A percentile compares a stretch with the other conserved stretches of the same genome.
phyloP scores from a whole-genome alignment of 1,284 basidiomycete genomes.

The Schizophyllum commune region DNA sequence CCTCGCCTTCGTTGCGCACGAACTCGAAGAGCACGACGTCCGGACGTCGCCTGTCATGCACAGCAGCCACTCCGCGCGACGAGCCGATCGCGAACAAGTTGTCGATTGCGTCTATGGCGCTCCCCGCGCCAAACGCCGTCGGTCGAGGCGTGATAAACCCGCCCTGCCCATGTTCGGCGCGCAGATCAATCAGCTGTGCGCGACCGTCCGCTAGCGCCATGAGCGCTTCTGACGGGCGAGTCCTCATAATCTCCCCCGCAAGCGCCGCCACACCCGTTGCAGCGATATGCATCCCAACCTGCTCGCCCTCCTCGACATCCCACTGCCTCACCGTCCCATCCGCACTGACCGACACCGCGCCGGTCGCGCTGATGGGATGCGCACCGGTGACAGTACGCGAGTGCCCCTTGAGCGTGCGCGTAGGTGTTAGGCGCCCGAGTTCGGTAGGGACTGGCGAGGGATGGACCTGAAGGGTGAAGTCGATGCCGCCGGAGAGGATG shows the following conservation, averaged over 20 bases:
- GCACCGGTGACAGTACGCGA: constrained; percentile 44
- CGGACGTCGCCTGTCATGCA: constrained; percentile 49
- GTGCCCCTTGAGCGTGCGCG: constrained; percentile 64
- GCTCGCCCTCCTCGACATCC: constrained; percentile 56
- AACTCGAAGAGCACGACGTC: constrained; percentile 35
- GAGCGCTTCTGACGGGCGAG: constrained; percentile 4
- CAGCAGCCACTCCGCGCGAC: constrained; percentile 46
- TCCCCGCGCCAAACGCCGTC: constrained; percentile 39
- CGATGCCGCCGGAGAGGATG: constrained; percentile 54
- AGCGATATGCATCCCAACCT: constrained; percentile 34
- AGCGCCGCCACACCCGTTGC: constrained; percentile 35
- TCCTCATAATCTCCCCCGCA: constrained; percentile 9
- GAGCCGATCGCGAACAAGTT: constrained; percentile 57
- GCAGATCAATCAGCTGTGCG: constrained; percentile 49
- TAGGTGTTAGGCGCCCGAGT: constrained; percentile 29
- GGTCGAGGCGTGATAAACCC: constrained; percentile 29
- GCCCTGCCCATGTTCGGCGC: constrained; percentile 32
- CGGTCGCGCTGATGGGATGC: constrained; percentile 25
- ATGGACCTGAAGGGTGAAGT: constrained; percentile 55
- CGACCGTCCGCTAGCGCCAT: constrained; percentile 23
- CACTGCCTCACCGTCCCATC: constrained; percentile 71
- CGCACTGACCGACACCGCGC: constrained; percentile 53
- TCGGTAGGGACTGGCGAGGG: constrained; percentile 37
- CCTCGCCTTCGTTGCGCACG: constrained; percentile 36
- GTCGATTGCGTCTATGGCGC: constrained; percentile 35